A percentile compares a stretch with the other conserved stretches of the same genome.
Conservation (phyloP, 352 stramenopile species). For the Aphanomyces astaci region DNA sequence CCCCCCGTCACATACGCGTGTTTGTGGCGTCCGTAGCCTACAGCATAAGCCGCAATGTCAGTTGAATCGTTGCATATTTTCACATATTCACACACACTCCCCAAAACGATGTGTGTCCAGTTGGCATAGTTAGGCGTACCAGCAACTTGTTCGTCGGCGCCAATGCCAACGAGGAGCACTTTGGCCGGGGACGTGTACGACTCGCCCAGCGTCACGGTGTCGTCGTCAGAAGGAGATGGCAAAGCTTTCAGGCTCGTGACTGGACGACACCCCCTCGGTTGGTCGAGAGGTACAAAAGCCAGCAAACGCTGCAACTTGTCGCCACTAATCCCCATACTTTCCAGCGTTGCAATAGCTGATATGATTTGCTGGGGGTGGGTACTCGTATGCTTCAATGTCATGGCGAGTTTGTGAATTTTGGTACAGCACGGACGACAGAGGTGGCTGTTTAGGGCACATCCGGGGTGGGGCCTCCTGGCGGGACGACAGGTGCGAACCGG, state of each 20-base stretch:
- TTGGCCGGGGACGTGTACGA: constrained; percentile 39
- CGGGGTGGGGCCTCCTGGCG: constrained; percentile 29
- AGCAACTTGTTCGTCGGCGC: constrained; percentile 93
- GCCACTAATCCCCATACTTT: neutral
- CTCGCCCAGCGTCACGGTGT: neutral
- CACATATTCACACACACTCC: neutral
- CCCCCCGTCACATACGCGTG: constrained; percentile 68
- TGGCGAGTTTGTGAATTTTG: constrained; percentile 33
- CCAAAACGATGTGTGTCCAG: too few relatives aligned
- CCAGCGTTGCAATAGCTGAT: neutral
- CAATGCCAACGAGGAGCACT: constrained; percentile 88
- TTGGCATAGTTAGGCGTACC: constrained; percentile 25
- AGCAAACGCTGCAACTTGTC: neutral
- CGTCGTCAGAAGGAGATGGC: neutral
- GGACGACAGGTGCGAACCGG: constrained; percentile 34
- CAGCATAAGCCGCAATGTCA: neutral
- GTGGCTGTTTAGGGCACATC: constrained; percentile 29
- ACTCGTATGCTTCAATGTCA: constrained; percentile 7
- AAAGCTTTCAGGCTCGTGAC: neutral
- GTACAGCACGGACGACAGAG: constrained; percentile 50
- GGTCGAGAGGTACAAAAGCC: neutral
- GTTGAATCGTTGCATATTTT: too few relatives aligned
- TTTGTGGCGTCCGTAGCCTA: constrained; percentile 88
- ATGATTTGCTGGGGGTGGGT: constrained; percentile 4
- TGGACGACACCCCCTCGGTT: neutral